phyloP scores from a whole-genome alignment of 192 early-diverging fungal genomes.

The Backusella circina region DNA sequence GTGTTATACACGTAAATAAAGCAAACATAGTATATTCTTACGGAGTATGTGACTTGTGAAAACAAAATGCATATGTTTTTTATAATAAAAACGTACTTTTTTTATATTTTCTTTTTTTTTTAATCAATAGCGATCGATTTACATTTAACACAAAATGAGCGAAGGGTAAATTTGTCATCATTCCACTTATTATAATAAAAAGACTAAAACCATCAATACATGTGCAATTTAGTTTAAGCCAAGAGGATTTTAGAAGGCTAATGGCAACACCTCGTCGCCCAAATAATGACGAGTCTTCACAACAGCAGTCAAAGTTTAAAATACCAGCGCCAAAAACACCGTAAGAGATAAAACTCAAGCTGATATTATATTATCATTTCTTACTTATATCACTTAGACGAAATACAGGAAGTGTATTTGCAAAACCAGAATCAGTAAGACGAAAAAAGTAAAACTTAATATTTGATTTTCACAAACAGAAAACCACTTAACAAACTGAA shows the following conservation, averaged over 20 bases:
- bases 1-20: neutral
- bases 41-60: neutral
- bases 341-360: conserved; percentile 16
- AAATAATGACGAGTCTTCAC: conserved; percentile 24
- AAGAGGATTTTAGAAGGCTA: conserved; percentile 80
- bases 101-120: neutral
- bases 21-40: neutral
- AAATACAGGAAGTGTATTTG: conserved; percentile 39
- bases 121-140: neutral
- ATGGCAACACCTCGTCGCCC: conserved; percentile 63
- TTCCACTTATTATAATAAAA: neutral
- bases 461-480: neutral
- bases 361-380: neutral
- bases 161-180: neutral
- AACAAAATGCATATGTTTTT: neutral
- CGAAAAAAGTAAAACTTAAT: conserved; percentile 40
- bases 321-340: conserved; percentile 27
- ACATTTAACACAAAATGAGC: neutral
- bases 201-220: neutral
- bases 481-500: neutral
- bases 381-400: conserved; percentile 23
- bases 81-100: neutral
- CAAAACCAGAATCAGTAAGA: conserved; percentile 39
- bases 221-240: conserved; percentile 46
- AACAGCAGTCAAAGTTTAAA: conserved; percentile 31